Evolutionary conservation across 805 yeast species (phyloP), one percentile per base, ranked within the genome.

Genomic region (Ogataea dorogensis): DNA sequence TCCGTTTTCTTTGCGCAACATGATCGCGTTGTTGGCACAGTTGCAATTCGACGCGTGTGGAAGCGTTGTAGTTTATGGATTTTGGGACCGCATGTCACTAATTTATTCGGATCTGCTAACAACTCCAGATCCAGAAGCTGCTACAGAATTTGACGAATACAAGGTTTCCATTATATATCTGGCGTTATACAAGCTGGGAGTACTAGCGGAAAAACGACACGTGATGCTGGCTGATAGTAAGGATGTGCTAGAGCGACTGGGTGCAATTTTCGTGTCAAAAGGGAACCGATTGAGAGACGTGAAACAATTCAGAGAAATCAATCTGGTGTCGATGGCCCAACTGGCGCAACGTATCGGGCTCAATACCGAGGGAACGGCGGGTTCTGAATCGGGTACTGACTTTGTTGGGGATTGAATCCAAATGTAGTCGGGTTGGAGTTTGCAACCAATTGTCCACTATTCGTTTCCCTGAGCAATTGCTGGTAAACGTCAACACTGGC

Each of bases 401-500:
- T 44, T 29, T 44, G 48, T 22, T 40, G 40, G n/a, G 39, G 40
- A n/a, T 16, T 36, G 38, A 40, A 40, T 5, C 44, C 44, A 33
- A 40, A 40, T 10, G 40, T 21, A 27, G 35, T 27, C 22, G 27
- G 21, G 14, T 15, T 27, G 16, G 33, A 25, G 5, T 37, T 29
- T 10, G 48, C 47, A 8, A 24, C 33, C 19, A 33, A 43, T 30
- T 16, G 55, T 31, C 7, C 28, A 10, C 28, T 17, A n/a, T 31
- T 38, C 19, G 44, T 32, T 13, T 47, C 45, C n/a, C 42, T 31
- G 11, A 51, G 69, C 33, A 87, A 61, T 29, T 75, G 73, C 51
- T 85, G 86, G 58, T 87, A 93, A 7, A 73, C 62, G 26, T 73
- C 68, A 34, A 84, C 75, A 12, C 95, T 93, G 31, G 69, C 68